Evolutionary conservation across 768 basidiomycete genomes (phyloP).

Genomic region (Boletus sensibilis): DNA sequence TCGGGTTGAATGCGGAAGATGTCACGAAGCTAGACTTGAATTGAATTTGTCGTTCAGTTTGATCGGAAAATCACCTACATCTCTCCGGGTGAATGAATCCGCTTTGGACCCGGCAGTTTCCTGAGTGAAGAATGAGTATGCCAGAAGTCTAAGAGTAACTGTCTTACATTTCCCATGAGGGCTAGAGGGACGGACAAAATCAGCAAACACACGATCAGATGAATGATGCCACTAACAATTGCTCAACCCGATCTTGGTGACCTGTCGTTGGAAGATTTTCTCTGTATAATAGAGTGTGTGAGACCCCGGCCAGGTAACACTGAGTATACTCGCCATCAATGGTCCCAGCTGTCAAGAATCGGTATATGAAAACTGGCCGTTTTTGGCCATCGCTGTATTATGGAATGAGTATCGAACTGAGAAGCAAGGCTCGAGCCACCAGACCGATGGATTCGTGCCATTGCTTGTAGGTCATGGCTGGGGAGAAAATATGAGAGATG

Average conservation of each 20-base stretch:
- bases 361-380: slow-evolving; percentile 84
- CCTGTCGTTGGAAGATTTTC: slow-evolving; percentile 91
- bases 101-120: slow-evolving; percentile 59
- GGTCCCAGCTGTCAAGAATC: slow-evolving; percentile 80
- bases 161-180: slow-evolving; percentile 64
- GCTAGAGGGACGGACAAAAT: slow-evolving; percentile 40
- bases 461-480: slow-evolving; percentile 91
- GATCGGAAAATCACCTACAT: slow-evolving; percentile 48
- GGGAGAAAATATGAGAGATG: background rate
- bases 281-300: slow-evolving; percentile 42
- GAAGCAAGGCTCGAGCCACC: slow-evolving; percentile 7
- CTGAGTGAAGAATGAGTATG: slow-evolving; percentile 26
- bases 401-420: slow-evolving; percentile 7
- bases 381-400: slow-evolving; percentile 86
- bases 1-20: slow-evolving; percentile 84
- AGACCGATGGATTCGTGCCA: slow-evolving; percentile 94
- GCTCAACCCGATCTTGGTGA: slow-evolving; percentile 90
- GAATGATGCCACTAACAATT: slow-evolving; percentile 57
- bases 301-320: background rate
- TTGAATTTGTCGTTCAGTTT: slow-evolving; percentile 3
- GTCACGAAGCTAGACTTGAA: slow-evolving; percentile 66
- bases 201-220: slow-evolving; percentile 1
- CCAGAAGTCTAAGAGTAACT: background rate
- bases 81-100: slow-evolving; percentile 84
- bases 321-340: slow-evolving; percentile 68